Conservation (phyloP, 179 eudicot species). For the Nepenthes alata region DNA sequence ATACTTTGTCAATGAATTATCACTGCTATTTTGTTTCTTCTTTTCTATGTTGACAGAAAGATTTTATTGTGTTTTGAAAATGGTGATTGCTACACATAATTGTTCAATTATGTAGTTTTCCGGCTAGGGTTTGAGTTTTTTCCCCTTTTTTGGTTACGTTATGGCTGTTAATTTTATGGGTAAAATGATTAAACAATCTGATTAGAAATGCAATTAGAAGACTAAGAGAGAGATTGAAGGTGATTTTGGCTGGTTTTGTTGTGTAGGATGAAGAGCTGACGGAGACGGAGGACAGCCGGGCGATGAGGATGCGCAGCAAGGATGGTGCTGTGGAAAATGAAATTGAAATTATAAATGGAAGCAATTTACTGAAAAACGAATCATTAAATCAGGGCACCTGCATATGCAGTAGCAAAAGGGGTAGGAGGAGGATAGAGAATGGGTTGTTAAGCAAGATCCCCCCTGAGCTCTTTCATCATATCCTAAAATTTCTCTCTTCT, state of each 20-base stretch:
- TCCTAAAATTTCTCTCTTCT: constrained; percentile 83
- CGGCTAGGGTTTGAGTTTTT: no score
- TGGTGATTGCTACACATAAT: neutral
- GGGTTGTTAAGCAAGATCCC: constrained; percentile 71
- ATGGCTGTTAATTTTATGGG: no score
- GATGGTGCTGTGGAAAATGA: constrained; percentile 10
- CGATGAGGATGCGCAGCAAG: constrained; percentile 35
- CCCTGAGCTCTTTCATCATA: constrained; percentile 69
- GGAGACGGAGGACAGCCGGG: constrained; percentile 23
- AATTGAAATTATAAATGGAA: constrained; percentile 7
- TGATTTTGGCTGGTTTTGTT: constrained; percentile 1
- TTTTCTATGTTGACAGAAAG: no score
- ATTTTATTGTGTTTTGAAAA: neutral
- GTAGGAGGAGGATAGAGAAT: constrained; percentile 33
- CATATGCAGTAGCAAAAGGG: constrained; percentile 11
- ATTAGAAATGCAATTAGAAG: neutral
- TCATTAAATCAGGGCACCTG: constrained; percentile 5
- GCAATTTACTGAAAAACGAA: constrained; percentile 11
- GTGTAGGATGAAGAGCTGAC: constrained; percentile 36
- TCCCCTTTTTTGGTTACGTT: no score
- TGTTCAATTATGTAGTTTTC: no score
- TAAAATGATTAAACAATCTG: no score
- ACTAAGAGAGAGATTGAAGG: no score
- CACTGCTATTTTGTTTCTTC: neutral
- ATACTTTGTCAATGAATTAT: neutral